Evolutionary conservation across 2,329 filamentous ascomycete species (phyloP).

Genomic region (Uncinocarpus reesii): DNA sequence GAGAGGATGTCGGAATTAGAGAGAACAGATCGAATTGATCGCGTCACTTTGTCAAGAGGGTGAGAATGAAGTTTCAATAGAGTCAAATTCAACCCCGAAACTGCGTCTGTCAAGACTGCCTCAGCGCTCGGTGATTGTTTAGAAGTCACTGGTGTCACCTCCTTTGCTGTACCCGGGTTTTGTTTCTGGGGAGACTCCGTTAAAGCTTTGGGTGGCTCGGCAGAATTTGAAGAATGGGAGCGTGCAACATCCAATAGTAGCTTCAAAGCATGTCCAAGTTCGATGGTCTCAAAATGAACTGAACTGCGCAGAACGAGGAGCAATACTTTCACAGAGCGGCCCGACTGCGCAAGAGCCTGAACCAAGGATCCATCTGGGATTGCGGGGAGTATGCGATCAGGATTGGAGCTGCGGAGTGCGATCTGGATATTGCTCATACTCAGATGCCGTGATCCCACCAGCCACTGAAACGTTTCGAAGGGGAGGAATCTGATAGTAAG

Average conservation of each 20-base stretch:
- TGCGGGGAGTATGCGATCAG: conserved; percentile 28
- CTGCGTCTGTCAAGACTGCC: conserved; percentile 27
- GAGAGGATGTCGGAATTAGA: conserved; percentile 33
- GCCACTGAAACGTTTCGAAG: conserved; percentile 32
- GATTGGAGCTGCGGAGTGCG: conserved; percentile 29
- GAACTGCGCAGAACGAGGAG: conserved; percentile 30
- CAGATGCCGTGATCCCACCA: conserved; percentile 32
- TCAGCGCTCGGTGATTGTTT: conserved; percentile 5
- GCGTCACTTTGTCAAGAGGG: conserved; percentile 24
- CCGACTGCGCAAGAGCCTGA: conserved; percentile 32
- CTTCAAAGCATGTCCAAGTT: conserved; percentile 33
- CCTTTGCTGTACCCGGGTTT: conserved; percentile 10
- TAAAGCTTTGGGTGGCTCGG: conserved; percentile 27
- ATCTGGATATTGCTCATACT: conserved; percentile 32
- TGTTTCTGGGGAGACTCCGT: conserved; percentile 22
- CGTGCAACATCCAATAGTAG: conserved; percentile 33
- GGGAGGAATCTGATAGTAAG: conserved; percentile 31
- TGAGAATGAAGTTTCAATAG: conserved; percentile 31
- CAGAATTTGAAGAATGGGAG: conserved; percentile 25
- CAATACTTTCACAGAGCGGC: conserved; percentile 32
- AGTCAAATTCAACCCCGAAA: conserved; percentile 31
- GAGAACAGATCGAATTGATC: conserved; percentile 31
- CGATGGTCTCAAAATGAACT: conserved; percentile 28
- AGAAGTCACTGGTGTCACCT: conserved; percentile 15
- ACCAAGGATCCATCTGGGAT: conserved; percentile 33